Evolutionary conservation across 2,329 filamentous ascomycete species (phyloP).

Genomic region (Aspergillus sp.): DNA sequence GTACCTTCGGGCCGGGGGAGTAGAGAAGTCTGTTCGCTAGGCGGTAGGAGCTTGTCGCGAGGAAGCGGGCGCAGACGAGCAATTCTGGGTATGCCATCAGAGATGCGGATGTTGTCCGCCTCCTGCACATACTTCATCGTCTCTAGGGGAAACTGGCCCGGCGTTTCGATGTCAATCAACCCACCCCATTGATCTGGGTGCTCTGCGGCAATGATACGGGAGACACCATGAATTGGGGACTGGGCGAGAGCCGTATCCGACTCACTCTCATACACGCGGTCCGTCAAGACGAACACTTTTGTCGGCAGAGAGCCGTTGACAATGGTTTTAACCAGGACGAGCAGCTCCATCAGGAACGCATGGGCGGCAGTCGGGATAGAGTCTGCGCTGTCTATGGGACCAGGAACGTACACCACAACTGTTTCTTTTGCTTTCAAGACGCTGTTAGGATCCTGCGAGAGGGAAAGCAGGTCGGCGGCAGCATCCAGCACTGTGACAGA

Average conservation of each 20-base stretch:
- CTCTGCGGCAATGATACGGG: constrained; percentile 39
- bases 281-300: background rate
- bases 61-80: constrained; percentile 25
- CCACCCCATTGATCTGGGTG: constrained; percentile 37
- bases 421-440: background rate
- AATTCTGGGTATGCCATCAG: constrained; percentile 37
- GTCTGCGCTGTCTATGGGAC: background rate
- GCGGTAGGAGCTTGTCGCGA: background rate
- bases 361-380: background rate
- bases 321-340: background rate
- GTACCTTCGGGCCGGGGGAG: constrained; percentile 28
- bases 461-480: background rate
- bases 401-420: background rate
- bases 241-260: constrained; percentile 33
- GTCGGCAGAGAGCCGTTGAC: background rate
- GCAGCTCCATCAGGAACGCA: background rate
- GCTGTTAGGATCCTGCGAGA: background rate
- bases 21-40: background rate
- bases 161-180: constrained; percentile 36
- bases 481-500: background rate
- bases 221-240: constrained; percentile 34
- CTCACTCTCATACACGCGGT: constrained; percentile 15
- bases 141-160: constrained; percentile 29
- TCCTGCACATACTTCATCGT: constrained; percentile 39
- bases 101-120: constrained; percentile 37